These are phyloP conservation scores for Herpomyces periplanetae DNA, from an alignment of 2,329 filamentous ascomycete genomes.

Conservation along the genomic window DNA sequence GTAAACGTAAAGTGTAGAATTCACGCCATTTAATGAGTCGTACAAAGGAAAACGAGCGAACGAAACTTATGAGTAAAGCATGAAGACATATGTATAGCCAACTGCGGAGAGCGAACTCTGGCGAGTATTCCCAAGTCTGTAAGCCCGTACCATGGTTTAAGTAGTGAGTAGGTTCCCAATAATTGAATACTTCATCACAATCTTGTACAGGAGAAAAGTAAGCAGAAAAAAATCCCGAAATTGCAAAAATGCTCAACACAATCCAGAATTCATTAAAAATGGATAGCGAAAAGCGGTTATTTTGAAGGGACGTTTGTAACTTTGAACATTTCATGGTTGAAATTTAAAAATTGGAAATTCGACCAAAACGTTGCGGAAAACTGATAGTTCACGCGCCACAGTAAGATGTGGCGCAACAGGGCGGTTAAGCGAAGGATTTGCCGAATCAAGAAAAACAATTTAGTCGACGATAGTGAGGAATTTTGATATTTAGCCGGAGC, in stretches of 20 bases:
- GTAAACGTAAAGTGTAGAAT: conserved; percentile 52
- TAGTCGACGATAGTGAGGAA: no score
- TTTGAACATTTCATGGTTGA: no score
- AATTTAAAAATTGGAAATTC: no score
- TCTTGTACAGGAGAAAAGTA: conserved; percentile 68
- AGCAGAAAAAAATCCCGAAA: conserved; percentile 19
- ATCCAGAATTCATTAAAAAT: conserved; percentile 10
- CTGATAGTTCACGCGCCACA: no score
- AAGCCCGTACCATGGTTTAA: conserved; percentile 63
- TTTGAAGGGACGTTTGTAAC: conserved; percentile 41
- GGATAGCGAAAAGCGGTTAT: conserved; percentile 11
- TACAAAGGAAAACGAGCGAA: conserved; percentile 13
- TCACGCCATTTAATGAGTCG: conserved; percentile 14
- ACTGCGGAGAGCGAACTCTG: conserved; percentile 67
- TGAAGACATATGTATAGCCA: conserved; percentile 67
- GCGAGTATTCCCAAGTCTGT: conserved; percentile 96
- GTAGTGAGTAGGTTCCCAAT: conserved; percentile 91
- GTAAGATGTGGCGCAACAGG: no score
- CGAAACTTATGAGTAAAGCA: conserved; percentile 24
- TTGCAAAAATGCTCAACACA: conserved; percentile 2
- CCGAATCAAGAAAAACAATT: no score
- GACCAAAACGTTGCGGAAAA: no score
- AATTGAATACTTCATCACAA: conserved; percentile 95
- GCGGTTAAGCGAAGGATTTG: no score
- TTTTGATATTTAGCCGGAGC: no score